These are phyloP conservation scores for Peronospora destructor DNA, from an alignment of 352 stramenopile species.

Conservation along the genomic window DNA sequence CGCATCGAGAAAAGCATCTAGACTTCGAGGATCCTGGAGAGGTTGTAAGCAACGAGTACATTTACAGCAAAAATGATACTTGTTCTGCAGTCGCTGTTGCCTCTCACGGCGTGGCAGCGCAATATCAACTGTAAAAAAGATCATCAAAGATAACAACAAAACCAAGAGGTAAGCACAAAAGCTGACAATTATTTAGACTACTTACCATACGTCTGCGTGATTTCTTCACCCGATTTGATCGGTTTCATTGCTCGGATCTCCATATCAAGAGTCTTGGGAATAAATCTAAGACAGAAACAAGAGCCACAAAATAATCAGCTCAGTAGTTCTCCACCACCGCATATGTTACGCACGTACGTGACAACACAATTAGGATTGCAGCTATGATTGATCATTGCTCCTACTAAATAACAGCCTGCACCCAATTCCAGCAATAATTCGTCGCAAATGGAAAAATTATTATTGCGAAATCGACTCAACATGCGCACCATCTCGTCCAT, in stretches of 20 bases:
- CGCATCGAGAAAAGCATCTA: slow-evolving; percentile 41
- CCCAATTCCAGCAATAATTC: slow-evolving; percentile 49
- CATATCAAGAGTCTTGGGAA: slow-evolving; percentile 34
- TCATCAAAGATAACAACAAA: background rate
- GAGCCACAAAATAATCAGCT: background rate
- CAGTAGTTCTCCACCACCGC: background rate
- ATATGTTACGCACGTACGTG: slow-evolving; percentile 36
- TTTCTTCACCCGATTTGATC: slow-evolving; percentile 43
- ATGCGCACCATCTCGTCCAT: slow-evolving; percentile 29
- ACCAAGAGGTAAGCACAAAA: background rate
- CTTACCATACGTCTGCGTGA: slow-evolving; percentile 65
- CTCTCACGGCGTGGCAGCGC: slow-evolving; percentile 40
- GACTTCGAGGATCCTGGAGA: slow-evolving; percentile 21
- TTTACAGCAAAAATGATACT: slow-evolving; percentile 63
- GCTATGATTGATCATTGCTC: slow-evolving; percentile 75
- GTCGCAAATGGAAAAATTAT: slow-evolving; percentile 77
- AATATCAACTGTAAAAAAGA: slow-evolving; percentile 41
- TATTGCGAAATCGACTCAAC: slow-evolving; percentile 67
- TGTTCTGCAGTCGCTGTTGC: slow-evolving; percentile 34
- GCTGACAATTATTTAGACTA: background rate
- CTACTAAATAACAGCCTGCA: slow-evolving; percentile 54
- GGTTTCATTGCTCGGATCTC: slow-evolving; percentile 47
- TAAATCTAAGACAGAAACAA: slow-evolving; percentile 25
- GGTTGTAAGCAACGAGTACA: slow-evolving; percentile 42
- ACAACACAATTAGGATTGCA: slow-evolving; percentile 59